Percentiles rank a stretch among this genome's conserved stretches.
Conservation (phyloP, 805 yeast species). For the Spathaspora boniae region DNA sequence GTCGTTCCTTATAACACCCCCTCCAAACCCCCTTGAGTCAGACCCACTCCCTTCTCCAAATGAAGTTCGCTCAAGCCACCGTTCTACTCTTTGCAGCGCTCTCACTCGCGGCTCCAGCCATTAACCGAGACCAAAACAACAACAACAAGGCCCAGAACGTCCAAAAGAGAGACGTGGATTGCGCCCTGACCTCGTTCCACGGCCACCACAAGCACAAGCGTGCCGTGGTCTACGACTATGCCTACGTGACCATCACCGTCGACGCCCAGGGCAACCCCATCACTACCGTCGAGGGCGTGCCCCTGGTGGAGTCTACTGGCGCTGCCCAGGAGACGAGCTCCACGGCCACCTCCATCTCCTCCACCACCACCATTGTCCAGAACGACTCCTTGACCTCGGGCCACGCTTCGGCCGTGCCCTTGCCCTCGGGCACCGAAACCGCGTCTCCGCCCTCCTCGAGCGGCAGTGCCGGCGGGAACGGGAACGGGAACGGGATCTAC, state of each 20-base stretch:
- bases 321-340: conserved; percentile 26
- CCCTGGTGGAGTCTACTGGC: conserved; percentile 17
- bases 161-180: conserved; percentile 23
- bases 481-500: conserved; percentile 15
- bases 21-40: too few species aligned
- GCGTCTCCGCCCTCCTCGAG: not conserved
- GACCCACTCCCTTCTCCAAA: conserved; percentile 1
- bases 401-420: conserved; percentile 15
- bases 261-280: conserved; percentile 39
- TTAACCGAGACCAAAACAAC: conserved; percentile 20
- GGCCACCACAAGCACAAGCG: conserved; percentile 61
- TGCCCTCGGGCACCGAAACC: conserved; percentile 15
- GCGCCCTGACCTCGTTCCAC: conserved; percentile 46
- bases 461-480: conserved; percentile 10
- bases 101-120: conserved; percentile 23
- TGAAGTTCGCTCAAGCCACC: conserved; percentile 11
- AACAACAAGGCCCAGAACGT: conserved; percentile 17
- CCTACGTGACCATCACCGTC: conserved; percentile 41
- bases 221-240: conserved; percentile 48
- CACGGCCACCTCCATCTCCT: conserved; percentile 16
- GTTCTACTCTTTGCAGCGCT: conserved; percentile 11
- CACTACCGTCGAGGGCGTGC: conserved; percentile 15
- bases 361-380: conserved; percentile 18
- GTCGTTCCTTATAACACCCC: conserved; percentile 12
- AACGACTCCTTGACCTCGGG: conserved; percentile 19